Base-by-base conservation (phyloP, 164 flowering plant genomes). In the Litsea cubeba region DNA sequence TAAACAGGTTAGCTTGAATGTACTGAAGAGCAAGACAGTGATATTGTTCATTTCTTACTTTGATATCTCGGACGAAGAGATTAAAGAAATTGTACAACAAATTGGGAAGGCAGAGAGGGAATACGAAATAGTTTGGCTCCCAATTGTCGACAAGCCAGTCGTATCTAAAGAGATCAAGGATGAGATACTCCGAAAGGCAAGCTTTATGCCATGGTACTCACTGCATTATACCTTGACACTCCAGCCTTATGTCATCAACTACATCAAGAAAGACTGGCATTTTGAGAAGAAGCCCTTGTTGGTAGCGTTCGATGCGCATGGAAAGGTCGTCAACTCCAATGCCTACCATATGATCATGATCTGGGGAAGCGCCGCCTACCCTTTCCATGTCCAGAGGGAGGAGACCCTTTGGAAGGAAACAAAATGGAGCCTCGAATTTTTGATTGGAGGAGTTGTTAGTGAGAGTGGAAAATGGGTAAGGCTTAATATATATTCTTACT, bases 111-210 rank as follows among this genome's bases (percentile, higher is more conserved):
- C 72, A 2, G 97, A 90, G 78, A 82, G 82, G 64, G 85, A 83
- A 1, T 91, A 84, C 54, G 97, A 95, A 82, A 80, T 95, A 2
- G 88, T 93, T 11, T 95, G 99, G 99, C 71, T 95, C 11, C 99
- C 99, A 0, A 75, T 93, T 0, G 46, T 71, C 12, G 80, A 85
- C 22, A 84, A 88, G 91, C 78, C 68, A 0, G 85, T 81, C 0
- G 79, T 40, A 40, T 1, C 46, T 7, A 40, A 40, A 40, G 46
- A 40, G 46, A 40, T 40, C 1, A 40, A 8, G 46, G 46, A 40
- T 8, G 46, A 40, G 46, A 40, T 40, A 40, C 46, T 7, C 11
- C 46, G 46, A 40, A 40, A 40, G 12, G 81, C 78, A 70, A 4
- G 25, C 8, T 6, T 8, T 49, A 95, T 93, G 95, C 85, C 89